Evolutionary conservation across 2,329 filamentous ascomycete species (phyloP), one percentile per base, ranked within the genome.

Genomic region (Venturia asperata): DNA sequence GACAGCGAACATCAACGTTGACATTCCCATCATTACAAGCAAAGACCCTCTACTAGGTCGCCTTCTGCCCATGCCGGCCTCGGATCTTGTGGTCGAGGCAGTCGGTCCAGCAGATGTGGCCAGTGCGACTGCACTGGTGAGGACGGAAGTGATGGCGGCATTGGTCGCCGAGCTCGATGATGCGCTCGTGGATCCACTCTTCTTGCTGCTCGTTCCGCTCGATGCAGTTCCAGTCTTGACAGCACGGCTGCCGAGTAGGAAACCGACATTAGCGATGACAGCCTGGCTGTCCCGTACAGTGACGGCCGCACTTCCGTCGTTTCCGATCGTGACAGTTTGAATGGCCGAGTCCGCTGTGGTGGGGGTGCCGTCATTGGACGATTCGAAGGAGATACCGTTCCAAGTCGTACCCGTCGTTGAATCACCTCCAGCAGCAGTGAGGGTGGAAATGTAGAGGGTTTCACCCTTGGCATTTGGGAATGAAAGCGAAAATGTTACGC

Each of bases 381-480:
- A 67, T 69, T 79, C 77, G 71, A 77, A 83, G 67, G 72, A 75
- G 68, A 82, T 72, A 58, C 80, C 80, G 69, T 81, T 80, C 76
- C 77, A 83, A 9, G 76, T 78, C 1, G 77, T 78, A 61, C 75
- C 75, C 49, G 71, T 67, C 17, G 75, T 74, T 9, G 76, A 73
- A 65, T 82, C 79, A 11, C 78, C 76, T 41, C 80, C 80, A 19
- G 74, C 71, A 39, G 74, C 77, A n/a, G 77, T 81, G 45, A 82
- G 76, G 69, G 79, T 79, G 4, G 79, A 77, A 24, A 82, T 72
- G 68, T 77, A 78, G n/a, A 82, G 72, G 17, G 75, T 72, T 68
- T 79, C 74, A 63, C 78, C 77, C 4, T 73, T 73, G 61, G 77
- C 72, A 7, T 69, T 69, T 7, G 77, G 74, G 10, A 82, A 72